phyloP scores from a whole-genome alignment of 2,329 filamentous ascomycete species.

The Lasiodiplodia sp. region DNA sequence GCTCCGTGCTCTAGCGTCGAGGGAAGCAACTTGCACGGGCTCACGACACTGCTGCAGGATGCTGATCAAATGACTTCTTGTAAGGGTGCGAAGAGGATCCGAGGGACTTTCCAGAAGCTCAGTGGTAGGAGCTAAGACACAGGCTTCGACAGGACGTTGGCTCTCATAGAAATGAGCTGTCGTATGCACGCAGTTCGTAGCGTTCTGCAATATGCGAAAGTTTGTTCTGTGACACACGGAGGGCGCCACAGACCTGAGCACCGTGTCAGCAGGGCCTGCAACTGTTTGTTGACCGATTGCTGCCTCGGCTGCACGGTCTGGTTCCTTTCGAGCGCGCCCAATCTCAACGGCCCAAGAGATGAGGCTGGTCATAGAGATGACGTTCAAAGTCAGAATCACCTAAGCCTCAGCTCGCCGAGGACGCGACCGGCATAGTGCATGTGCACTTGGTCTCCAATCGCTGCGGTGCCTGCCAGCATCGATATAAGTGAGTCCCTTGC shows the following conservation, averaged over 20 bases:
- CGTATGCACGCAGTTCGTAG: neutral
- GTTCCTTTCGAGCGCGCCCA: neutral
- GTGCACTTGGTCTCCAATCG: neutral
- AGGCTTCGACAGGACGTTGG: neutral
- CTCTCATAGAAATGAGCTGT: constrained; percentile 1
- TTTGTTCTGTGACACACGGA: neutral
- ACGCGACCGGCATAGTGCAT: too few relatives aligned
- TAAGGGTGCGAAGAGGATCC: neutral
- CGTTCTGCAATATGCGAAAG: constrained; percentile 1
- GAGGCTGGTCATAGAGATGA: too few relatives aligned
- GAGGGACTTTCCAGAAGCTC: too few relatives aligned
- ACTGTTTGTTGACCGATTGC: neutral
- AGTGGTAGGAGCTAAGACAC: neutral
- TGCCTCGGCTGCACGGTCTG: neutral
- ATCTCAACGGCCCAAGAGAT: neutral
- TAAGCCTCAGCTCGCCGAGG: too few relatives aligned
- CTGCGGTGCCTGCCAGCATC: neutral
- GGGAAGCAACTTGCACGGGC: neutral
- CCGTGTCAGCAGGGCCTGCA: neutral
- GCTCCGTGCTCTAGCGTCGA: neutral
- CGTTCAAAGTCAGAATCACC: too few relatives aligned
- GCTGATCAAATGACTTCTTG: neutral
- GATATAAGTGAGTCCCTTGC: too few relatives aligned
- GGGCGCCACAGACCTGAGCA: neutral
- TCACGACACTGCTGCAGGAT: neutral